Conservation (phyloP, 108 stramenopile genomes). For the Fragilariopsis cylindrus region DNA sequence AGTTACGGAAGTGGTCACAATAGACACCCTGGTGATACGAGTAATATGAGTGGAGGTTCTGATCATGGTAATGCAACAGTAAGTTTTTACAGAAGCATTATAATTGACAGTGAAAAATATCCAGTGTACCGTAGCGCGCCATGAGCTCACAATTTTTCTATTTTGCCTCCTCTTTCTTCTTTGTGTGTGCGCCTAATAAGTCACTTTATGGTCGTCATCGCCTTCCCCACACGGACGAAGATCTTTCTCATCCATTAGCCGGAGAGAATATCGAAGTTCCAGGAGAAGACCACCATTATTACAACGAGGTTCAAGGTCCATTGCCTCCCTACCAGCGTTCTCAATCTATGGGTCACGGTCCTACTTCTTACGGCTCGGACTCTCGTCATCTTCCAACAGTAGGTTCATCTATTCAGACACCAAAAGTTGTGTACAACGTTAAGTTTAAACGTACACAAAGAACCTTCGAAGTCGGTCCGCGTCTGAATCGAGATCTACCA, state of each 20-base stretch:
- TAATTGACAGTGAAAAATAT: too few relatives aligned
- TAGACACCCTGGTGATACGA: conserved; percentile 17
- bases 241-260: conserved; percentile 42
- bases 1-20: conserved; percentile 26
- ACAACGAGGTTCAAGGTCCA: conserved; percentile 6
- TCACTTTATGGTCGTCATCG: conserved; percentile 22
- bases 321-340: background rate
- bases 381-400: conserved; percentile 35
- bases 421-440: conserved; percentile 83
- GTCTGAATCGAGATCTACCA: conserved; percentile 67
- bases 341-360: conserved; percentile 5
- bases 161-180: too few relatives aligned
- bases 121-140: too few relatives aligned
- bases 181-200: background rate
- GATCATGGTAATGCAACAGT: too few relatives aligned
- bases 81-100: too few relatives aligned
- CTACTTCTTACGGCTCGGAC: conserved; percentile 23
- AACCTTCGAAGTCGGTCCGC: conserved; percentile 76
- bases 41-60: background rate
- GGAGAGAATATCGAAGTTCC: conserved; percentile 55
- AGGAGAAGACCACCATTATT: conserved; percentile 35
- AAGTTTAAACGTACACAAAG: conserved; percentile 93
- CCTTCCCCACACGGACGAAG: conserved; percentile 38
- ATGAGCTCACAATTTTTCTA: too few relatives aligned
- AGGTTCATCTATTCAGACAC: conserved; percentile 45